phyloP scores from a whole-genome alignment of 371 early-diverging fungal genomes.

The Mucor circinelloides region DNA sequence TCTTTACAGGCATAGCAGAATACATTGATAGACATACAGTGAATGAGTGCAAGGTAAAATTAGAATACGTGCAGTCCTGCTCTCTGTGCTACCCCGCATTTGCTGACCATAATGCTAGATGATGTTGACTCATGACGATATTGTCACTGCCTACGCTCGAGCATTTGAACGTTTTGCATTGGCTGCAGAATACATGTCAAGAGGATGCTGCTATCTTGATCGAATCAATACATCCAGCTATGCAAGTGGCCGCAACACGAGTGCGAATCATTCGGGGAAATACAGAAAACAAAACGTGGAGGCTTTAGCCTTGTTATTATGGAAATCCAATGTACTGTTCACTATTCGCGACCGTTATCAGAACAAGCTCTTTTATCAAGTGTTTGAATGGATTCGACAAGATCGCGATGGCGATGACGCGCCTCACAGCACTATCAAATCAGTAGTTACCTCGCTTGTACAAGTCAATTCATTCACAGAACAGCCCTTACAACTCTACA shows the following conservation, averaged over 20 bases:
- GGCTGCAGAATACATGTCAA: slow-evolving; percentile 67
- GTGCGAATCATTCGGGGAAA: slow-evolving; percentile 49
- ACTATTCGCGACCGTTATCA: slow-evolving; percentile 61
- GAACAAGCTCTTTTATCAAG: slow-evolving; percentile 71
- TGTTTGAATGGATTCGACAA: slow-evolving; percentile 69
- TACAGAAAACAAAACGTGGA: slow-evolving; percentile 70
- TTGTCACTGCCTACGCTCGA: slow-evolving; percentile 71
- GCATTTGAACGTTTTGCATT: slow-evolving; percentile 73
- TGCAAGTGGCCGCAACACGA: slow-evolving; percentile 33
- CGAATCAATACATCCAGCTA: slow-evolving; percentile 46
- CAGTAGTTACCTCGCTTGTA: slow-evolving; percentile 67
- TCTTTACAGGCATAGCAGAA: slow-evolving; percentile 73
- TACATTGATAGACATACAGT: slow-evolving; percentile 64
- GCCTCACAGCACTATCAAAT: slow-evolving; percentile 58
- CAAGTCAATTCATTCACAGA: slow-evolving; percentile 71
- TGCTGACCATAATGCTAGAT: slow-evolving; percentile 26
- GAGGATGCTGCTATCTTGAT: slow-evolving; percentile 80
- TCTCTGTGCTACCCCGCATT: neutral
- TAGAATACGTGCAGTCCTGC: neutral
- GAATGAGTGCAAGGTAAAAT: slow-evolving; percentile 56
- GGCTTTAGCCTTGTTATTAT: slow-evolving; percentile 72
- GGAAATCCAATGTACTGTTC: slow-evolving; percentile 73
- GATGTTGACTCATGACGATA: slow-evolving; percentile 67
- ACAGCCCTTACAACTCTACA: slow-evolving; percentile 72
- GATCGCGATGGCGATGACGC: slow-evolving; percentile 74